Evolutionary conservation across 169 alveolate genomes (phyloP).

Genomic region (Plasmodium vinckei): DNA sequence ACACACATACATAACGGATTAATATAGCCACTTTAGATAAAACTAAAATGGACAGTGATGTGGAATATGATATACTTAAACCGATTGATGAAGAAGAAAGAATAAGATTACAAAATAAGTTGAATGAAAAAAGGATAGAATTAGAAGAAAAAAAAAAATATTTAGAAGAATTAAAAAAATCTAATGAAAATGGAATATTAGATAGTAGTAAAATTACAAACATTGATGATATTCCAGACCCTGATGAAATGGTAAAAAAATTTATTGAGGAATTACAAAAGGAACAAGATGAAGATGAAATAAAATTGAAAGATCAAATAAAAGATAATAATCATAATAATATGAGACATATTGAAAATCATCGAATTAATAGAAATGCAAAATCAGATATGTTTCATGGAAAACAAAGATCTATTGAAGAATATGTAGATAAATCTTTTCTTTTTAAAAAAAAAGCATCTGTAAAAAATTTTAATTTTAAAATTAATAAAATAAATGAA

Average conservation of each 20-base stretch:
- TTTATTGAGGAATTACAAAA: slow-evolving; percentile 49
- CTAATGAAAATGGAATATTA: background rate
- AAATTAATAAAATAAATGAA: slow-evolving; percentile 14
- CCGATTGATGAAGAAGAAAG: slow-evolving; percentile 73
- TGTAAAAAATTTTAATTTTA: slow-evolving; percentile 44
- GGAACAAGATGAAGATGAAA: slow-evolving; percentile 5
- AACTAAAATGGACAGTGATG: slow-evolving; percentile 9
- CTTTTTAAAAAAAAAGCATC: slow-evolving; percentile 49
- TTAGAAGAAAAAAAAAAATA: slow-evolving; percentile 65
- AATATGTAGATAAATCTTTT: slow-evolving; percentile 20
- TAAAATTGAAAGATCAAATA: slow-evolving; percentile 1
- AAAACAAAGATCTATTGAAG: slow-evolving; percentile 36
- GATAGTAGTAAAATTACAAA: background rate
- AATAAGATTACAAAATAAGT: slow-evolving; percentile 34
- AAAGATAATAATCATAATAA: slow-evolving; percentile 4
- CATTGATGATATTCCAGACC: slow-evolving; percentile 54
- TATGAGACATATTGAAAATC: background rate
- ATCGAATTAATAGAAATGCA: background rate
- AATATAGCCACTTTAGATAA: background rate
- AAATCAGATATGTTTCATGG: background rate
- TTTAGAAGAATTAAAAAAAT: slow-evolving; percentile 44
- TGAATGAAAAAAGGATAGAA: slow-evolving; percentile 53
- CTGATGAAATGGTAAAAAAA: slow-evolving; percentile 42
- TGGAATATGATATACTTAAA: slow-evolving; percentile 13
- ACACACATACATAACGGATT: background rate